Conservation (phyloP, 768 basidiomycete genomes). For the Boletus subparvulus region DNA sequence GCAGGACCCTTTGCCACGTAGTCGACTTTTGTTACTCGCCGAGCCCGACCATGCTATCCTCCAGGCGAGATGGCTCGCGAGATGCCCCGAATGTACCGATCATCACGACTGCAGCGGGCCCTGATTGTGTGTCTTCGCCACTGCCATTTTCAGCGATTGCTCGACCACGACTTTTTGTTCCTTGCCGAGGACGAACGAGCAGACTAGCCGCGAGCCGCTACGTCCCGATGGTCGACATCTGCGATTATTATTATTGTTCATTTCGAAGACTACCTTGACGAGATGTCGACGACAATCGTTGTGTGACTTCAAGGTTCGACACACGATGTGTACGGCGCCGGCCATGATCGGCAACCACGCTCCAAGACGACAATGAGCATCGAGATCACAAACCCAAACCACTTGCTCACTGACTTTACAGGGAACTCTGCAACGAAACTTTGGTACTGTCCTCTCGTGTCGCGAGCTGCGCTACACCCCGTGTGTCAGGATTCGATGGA, state of each 20-base stretch:
- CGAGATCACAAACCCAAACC: neutral
- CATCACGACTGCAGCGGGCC: neutral
- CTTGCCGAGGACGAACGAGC: neutral
- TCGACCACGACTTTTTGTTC: neutral
- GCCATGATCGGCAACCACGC: too few species aligned
- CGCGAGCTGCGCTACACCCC: conserved; percentile 1
- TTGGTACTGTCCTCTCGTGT: conserved; percentile 4
- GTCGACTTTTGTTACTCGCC: neutral
- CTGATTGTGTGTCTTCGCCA: too few species aligned
- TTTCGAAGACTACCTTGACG: neutral
- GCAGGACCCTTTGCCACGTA: neutral
- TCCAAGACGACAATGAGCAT: conserved; percentile 1
- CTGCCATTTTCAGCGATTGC: neutral
- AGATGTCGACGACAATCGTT: neutral
- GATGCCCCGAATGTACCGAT: neutral
- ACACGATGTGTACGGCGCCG: neutral
- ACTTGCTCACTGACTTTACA: neutral
- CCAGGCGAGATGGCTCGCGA: conserved; percentile 1
- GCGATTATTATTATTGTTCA: neutral
- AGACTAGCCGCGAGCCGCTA: neutral
- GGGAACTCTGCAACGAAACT: neutral
- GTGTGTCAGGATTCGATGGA: neutral
- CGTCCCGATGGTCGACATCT: neutral
- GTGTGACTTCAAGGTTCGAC: neutral
- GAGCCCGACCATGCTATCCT: neutral